Base-by-base conservation (phyloP, 192 early-diverging fungal genomes). In the Backusella luteola region DNA sequence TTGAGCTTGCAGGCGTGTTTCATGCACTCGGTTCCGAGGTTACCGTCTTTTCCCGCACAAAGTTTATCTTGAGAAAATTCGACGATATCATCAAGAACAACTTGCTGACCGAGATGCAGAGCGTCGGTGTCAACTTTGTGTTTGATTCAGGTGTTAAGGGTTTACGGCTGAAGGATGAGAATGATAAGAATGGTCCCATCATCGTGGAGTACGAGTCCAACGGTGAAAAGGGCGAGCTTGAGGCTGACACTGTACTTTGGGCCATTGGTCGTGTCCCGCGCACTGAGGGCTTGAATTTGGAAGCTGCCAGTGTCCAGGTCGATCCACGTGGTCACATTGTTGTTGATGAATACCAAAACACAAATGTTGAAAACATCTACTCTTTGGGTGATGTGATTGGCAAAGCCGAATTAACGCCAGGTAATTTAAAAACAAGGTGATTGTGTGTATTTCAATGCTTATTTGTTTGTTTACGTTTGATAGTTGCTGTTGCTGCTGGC, bases 371-470 rank as follows among this genome's bases (percentile, higher is more conserved):
- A 29, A 87, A 92, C 34, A 83, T 99, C 34, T 95, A 90, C 82
- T 91, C 96, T n/a, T 85, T 99, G 8, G 98, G 98, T 46, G 98
- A 99, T 80, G 94, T 97, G 38, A 93, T 90, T 81, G 98, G 98
- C 66, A 89, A 91, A 73, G 90, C 90, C 32, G 91, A 96, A 86
- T 88, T 98, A 73, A 99, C 98, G 32, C 95, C 96, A 71, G 91
- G 88, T 91, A 88, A 66, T 32, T 14, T 21, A 14, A 52, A 32
- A 32, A 32, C 32, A 32, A 32, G 32, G 32, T 32, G 32, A 32
- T 1, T 32, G 14, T 19, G 21, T 26, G 36, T 4, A 8, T 8
- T 8, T 32, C 32, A 32, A n/a, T 53, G 15, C 15, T 53, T 53
- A 53, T 21, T 53, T 53, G 42, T 44, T 44, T 44, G 42, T 44